Base-by-base conservation (phyloP, 768 basidiomycete genomes). In the Coprinopsis strossmayeri region DNA sequence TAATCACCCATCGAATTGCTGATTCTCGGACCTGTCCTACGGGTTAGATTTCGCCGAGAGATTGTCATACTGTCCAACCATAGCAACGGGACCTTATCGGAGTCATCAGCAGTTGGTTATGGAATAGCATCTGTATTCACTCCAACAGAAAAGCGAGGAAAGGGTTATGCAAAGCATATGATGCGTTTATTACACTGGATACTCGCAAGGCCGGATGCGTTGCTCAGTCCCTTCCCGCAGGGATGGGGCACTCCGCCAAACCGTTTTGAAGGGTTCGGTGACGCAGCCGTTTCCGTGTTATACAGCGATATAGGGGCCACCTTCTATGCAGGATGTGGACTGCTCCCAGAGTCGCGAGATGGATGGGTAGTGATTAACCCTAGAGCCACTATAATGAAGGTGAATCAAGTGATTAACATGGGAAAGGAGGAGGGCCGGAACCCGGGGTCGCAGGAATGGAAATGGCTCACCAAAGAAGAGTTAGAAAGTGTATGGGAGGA, bases 101-200 rank as follows among this genome's bases (percentile, higher is more conserved):
- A n/a, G n/a, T n/a, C n/a, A n/a, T n/a, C n/a, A n/a, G n/a, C n/a
- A n/a, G n/a, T 64, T 5, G 71, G 74, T 34, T 82, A 82, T 51
- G 77, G 64, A 1, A 62, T 84, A 34, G 79, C 79, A 0, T 70
- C 71, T 2, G 79, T 84, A 7, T 84, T 71, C 59, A 82, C 80
- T 3, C 76, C 77, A 13, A 58, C 67, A 0, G 48, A 55, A 25
- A 68, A 79, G 17, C 71, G 79, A 46, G 64, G 71, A 10, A 73
- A 73, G 45, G 81, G 83, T 17, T 84, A 81, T 52, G 81, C 76
- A 9, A 58, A 60, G 10, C 77, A 80, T 51, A 81, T 83, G 81
- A 81, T 84, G 81, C 67, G 72, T 12, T 69, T 85, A 20, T 48
- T 85, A 28, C 82, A 85, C 56, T 66, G 65, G 65, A 57, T 64